Evolutionary conservation across 495 filamentous ascomycete species (phyloP).

Genomic region (Penicillium verhagenii): DNA sequence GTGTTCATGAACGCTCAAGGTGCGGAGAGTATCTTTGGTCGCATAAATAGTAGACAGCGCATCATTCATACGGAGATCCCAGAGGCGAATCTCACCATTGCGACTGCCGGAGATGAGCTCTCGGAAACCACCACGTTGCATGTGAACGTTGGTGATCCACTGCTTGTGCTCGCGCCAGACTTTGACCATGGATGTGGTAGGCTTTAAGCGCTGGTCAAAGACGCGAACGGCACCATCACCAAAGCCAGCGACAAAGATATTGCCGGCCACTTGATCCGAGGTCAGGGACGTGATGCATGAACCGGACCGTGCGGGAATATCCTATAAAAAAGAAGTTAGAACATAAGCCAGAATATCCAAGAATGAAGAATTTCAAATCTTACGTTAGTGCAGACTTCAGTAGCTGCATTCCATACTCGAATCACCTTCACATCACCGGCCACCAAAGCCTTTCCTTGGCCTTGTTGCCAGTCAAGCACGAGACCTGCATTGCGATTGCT

Average conservation of each 20-base stretch:
- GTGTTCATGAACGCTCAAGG: constrained; percentile 92
- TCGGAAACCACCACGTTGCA: constrained; percentile 91
- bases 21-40: constrained; percentile 76
- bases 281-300: constrained; percentile 95
- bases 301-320: constrained; percentile 92
- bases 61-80: constrained; percentile 87
- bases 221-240: constrained; percentile 95
- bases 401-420: constrained; percentile 89
- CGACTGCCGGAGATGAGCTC: constrained; percentile 85
- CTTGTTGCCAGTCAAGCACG: constrained; percentile 98
- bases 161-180: constrained; percentile 94
- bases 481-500: constrained; percentile 91
- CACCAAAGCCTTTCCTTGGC: constrained; percentile 89
- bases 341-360: background rate
- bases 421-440: constrained; percentile 96
- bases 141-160: constrained; percentile 94
- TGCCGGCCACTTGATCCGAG: constrained; percentile 94
- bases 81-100: constrained; percentile 90
- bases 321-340: constrained; percentile 37
- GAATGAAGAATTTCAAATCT: constrained; percentile 11
- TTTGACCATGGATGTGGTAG: constrained; percentile 84
- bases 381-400: constrained; percentile 84
- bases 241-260: constrained; percentile 93
- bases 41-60: constrained; percentile 71
- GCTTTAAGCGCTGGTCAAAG: constrained; percentile 82